Conservation (phyloP, 176 grass and related monocot genomes). For the Aechmea fasciata region DNA sequence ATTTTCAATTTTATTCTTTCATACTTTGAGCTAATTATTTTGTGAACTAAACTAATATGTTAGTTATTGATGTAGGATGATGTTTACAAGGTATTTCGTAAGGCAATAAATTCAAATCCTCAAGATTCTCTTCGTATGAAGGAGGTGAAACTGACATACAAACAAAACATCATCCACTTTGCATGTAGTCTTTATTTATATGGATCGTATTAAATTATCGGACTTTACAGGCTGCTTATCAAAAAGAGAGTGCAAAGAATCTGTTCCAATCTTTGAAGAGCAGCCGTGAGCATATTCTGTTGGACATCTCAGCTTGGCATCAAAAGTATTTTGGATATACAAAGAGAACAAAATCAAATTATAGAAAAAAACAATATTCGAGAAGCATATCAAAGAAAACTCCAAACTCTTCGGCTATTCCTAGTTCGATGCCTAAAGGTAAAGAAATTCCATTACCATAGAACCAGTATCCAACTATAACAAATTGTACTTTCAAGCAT, state of each 20-base stretch:
- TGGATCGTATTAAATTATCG: neutral
- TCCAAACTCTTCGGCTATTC: too few species aligned
- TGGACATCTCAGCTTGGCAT: constrained; percentile 32
- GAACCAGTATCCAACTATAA: too few species aligned
- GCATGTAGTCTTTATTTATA: neutral
- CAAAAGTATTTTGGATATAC: constrained; percentile 14
- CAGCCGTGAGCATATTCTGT: constrained; percentile 30
- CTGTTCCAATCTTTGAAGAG: constrained; percentile 48
- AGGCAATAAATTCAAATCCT: constrained; percentile 45
- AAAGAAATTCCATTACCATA: too few species aligned
- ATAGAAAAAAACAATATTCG: too few species aligned
- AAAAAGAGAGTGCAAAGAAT: constrained; percentile 36
- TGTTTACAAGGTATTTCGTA: constrained; percentile 55
- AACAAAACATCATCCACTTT: neutral
- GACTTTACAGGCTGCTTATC: constrained; percentile 28
- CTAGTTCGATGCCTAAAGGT: too few species aligned
- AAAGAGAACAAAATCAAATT: too few species aligned
- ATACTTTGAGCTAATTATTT: neutral
- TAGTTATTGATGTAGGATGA: constrained; percentile 26
- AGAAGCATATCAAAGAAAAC: too few species aligned
- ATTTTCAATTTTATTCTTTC: neutral
- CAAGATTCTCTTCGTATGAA: constrained; percentile 37
- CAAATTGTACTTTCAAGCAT: too few species aligned
- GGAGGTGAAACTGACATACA: constrained; percentile 23
- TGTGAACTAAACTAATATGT: too few species aligned